A percentile compares a stretch with the other conserved stretches of the same genome.
phyloP scores from a whole-genome alignment of 108 stramenopile species.

The Stephanodiscus minutulus region DNA sequence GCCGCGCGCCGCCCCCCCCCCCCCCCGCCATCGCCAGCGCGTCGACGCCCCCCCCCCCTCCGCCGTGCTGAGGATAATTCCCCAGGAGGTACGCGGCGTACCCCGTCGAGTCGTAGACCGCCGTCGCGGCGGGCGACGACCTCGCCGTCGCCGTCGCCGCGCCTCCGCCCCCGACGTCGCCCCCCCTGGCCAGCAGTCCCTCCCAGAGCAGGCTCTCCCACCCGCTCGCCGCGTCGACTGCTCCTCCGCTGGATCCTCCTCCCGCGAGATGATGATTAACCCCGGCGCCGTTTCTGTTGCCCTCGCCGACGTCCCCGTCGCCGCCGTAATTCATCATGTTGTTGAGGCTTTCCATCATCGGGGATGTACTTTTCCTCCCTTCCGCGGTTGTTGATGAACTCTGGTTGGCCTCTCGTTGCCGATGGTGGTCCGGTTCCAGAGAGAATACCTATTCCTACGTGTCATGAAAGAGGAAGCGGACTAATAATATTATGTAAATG shows the following conservation, averaged over 20 bases:
- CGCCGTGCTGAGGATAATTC: not conserved
- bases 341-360: not conserved
- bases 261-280: no score
- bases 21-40: no score
- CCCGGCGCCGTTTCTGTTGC: not conserved
- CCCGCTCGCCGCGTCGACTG: not conserved
- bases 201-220: conserved; percentile 1
- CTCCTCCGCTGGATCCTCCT: not conserved
- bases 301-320: not conserved
- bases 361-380: no score
- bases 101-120: not conserved
- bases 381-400: no score
- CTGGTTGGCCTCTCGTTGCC: no score
- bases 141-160: not conserved
- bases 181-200: not conserved
- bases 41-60: no score
- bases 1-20: not conserved
- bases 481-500: no score
- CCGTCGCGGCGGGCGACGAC: no score
- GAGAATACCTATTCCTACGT: no score
- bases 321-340: not conserved
- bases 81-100: conserved; percentile 1
- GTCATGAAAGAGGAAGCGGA: no score
- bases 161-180: not conserved
- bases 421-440: no score